phyloP scores from a whole-genome alignment of 768 basidiomycete genomes.

The Gymnopilus dilepis region DNA sequence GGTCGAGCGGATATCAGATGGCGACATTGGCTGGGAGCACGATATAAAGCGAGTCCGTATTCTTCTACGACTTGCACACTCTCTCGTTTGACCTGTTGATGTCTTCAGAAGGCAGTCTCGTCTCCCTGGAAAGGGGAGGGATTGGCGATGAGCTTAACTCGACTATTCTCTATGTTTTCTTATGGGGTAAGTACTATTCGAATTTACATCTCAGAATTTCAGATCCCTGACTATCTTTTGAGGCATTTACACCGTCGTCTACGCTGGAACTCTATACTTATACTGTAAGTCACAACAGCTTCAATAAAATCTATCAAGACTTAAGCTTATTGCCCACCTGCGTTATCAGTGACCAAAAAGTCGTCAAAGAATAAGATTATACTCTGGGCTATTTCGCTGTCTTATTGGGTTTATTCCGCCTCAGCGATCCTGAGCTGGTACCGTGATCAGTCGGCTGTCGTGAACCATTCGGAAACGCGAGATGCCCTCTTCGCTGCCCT shows the following conservation, averaged over 20 bases:
- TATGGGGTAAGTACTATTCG: no score
- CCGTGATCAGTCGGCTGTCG: not conserved
- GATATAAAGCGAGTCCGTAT: no score
- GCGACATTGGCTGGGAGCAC: no score
- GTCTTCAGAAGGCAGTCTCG: no score
- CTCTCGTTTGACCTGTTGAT: no score
- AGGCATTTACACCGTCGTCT: not conserved
- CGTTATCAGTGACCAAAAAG: not conserved
- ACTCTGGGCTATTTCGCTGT: not conserved
- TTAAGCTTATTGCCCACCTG: not conserved
- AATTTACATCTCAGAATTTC: no score
- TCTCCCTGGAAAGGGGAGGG: no score
- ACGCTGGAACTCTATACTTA: not conserved
- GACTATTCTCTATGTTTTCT: no score
- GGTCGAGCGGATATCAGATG: no score
- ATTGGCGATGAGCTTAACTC: no score
- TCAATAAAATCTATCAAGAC: no score
- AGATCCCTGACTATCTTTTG: not conserved
- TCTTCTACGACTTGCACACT: no score
- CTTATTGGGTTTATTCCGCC: not conserved
- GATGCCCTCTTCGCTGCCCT: not conserved
- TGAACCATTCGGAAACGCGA: not conserved
- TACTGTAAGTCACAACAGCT: not conserved
- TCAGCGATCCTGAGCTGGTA: not conserved
- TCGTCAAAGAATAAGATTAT: not conserved